A percentile compares a stretch with the other conserved stretches of the same genome.
Evolutionary conservation across 139 green algal genomes (phyloP).

Genomic region (Chlamydomonas eustigma): DNA sequence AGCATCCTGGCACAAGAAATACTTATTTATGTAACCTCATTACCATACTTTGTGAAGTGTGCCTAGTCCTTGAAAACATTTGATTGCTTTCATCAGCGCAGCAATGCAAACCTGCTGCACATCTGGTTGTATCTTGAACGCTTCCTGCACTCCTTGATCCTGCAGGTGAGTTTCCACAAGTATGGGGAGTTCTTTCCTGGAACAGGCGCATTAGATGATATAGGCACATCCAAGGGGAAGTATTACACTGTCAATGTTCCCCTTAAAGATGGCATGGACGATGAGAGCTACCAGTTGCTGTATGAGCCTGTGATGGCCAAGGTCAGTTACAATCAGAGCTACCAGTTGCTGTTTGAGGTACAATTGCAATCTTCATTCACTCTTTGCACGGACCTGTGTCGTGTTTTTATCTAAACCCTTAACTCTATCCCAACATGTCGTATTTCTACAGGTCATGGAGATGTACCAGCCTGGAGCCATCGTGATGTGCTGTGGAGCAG

Average conservation of each 20-base stretch:
- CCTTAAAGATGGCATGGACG: slow-evolving; percentile 91
- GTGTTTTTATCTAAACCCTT: too few relatives aligned
- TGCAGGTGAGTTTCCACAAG: slow-evolving; percentile 86
- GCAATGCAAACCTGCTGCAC: background rate
- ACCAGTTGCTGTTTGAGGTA: too few relatives aligned
- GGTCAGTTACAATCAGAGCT: slow-evolving; percentile 28
- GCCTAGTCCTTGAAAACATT: too few relatives aligned
- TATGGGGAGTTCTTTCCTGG: slow-evolving; percentile 99
- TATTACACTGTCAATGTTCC: slow-evolving; percentile 84
- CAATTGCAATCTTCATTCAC: too few relatives aligned
- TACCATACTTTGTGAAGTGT: too few relatives aligned
- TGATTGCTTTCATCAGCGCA: too few relatives aligned
- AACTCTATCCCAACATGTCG: too few relatives aligned
- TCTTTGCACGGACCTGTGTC: too few relatives aligned
- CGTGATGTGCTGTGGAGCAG: slow-evolving; percentile 94
- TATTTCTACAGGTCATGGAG: slow-evolving; percentile 94
- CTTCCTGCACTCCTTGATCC: too few relatives aligned
- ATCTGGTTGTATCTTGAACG: background rate
- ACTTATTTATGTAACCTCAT: background rate
- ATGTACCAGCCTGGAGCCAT: slow-evolving; percentile 93
- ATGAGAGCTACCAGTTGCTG: slow-evolving; percentile 86
- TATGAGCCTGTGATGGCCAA: slow-evolving; percentile 92
- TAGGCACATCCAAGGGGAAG: slow-evolving; percentile 66
- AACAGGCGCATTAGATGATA: slow-evolving; percentile 78
- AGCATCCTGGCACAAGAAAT: background rate